phyloP scores from a whole-genome alignment of 2,329 filamentous ascomycete genomes.

The Xylariaceae sp. region DNA sequence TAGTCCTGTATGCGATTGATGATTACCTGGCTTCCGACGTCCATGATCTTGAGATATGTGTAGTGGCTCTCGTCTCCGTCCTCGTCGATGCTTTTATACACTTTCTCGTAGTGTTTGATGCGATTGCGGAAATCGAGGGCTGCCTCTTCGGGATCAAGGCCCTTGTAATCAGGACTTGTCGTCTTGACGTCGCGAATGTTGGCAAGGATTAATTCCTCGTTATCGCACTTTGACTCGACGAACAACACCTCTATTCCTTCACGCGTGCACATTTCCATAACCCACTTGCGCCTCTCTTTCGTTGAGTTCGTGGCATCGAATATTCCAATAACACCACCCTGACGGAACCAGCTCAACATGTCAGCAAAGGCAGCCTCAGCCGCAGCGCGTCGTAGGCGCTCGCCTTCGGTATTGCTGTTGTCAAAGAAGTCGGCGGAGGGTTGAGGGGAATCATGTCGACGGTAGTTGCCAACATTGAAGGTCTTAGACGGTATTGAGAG shows the following conservation, averaged over 20 bases:
- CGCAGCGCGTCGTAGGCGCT: slow-evolving; percentile 79
- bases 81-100: slow-evolving; percentile 88
- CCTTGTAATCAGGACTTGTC: slow-evolving; percentile 88
- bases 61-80: slow-evolving; percentile 72
- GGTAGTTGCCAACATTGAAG: slow-evolving; percentile 97
- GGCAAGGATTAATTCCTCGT: slow-evolving; percentile 93
- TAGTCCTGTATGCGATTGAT: slow-evolving; percentile 98
- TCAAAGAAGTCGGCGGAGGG: slow-evolving; percentile 95
- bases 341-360: slow-evolving; percentile 88
- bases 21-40: slow-evolving; percentile 91
- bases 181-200: slow-evolving; percentile 98
- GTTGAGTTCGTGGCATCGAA: slow-evolving; percentile 97
- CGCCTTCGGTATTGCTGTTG: slow-evolving; percentile 80
- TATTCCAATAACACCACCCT: slow-evolving; percentile 81
- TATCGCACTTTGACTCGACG: slow-evolving; percentile 94
- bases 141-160: slow-evolving; percentile 87
- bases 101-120: slow-evolving; percentile 95
- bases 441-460: slow-evolving; percentile 81
- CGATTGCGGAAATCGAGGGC: slow-evolving; percentile 89
- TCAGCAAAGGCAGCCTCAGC: slow-evolving; percentile 88
- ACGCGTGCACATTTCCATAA: slow-evolving; percentile 69
- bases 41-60: slow-evolving; percentile 96
- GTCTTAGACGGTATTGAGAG: slow-evolving; percentile 88
- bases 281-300: slow-evolving; percentile 83
- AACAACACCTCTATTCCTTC: slow-evolving; percentile 87